Evolutionary conservation across 805 yeast species (phyloP), one percentile per base, ranked within the genome.

Genomic region (Sporopachydermia lactativora): DNA sequence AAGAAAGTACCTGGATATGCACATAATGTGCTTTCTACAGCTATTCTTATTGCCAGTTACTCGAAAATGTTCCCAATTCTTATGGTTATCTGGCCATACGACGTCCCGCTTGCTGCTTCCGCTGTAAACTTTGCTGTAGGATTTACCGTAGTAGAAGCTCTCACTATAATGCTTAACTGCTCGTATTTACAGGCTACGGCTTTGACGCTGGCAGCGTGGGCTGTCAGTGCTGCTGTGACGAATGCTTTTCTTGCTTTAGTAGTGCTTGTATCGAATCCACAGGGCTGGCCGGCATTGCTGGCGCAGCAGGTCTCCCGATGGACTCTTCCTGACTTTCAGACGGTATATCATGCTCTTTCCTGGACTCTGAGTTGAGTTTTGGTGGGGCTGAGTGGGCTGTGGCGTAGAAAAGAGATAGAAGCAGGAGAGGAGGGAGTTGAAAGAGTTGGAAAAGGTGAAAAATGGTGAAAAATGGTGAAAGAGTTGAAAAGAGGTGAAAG

Each of bases 51-150:
- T 4, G 77, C 96, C 0, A 76, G 84, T 36, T 75, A 83, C 1
- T 78, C 89, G 34, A 84, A 81, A 52, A 64, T 89, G 16, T 78
- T 89, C 46, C 98, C 98, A 0, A 80, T 92, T 15, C 66, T 92
- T 24, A 89, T 89, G 88, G 65, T 92, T 19, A 89, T 92, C 28
- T 92, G 99, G 99, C 92, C 95, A 1, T 92, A 92, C 52, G 96
- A 92, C 53, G 72, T 81, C n/a, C 66, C 79, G 1, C 65, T 80
- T 3, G 78, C 81, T 0, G 69, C 76, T 15, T 62, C 64, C 4
- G 61, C 76, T 5, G 80, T 82, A 19, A 71, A 71, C 43, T 62
- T 74, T 48, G 70, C 78, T 3, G 79, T 81, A 0, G 68, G 69
- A 36, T 55, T 79, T 40, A 78, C 73, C 46, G 64, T 75, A n/a